Percentiles rank a stretch among this genome's conserved stretches.
These are phyloP conservation scores for Zymoseptoria tritici DNA, from an alignment of 2,329 filamentous ascomycete species.

Conservation along the genomic window DNA sequence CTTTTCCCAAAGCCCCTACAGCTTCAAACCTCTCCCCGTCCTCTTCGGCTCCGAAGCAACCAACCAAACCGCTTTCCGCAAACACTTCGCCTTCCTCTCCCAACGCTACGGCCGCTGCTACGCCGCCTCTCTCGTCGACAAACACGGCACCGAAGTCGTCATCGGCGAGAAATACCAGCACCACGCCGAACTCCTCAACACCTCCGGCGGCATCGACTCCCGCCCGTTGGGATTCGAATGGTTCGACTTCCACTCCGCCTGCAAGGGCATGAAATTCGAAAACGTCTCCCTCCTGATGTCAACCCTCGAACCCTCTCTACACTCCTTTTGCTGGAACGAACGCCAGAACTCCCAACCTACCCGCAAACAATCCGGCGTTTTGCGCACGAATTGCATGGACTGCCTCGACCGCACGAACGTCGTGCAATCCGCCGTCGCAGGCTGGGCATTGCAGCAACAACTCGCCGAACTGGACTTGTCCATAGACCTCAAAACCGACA, in stretches of 20 bases:
- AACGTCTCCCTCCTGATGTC: conserved; percentile 78
- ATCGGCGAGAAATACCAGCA: conserved; percentile 73
- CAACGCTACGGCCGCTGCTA: conserved; percentile 69
- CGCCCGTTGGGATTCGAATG: conserved; percentile 68
- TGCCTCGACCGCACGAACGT: conserved; percentile 95
- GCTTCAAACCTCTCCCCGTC: conserved; percentile 77
- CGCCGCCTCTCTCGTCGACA: conserved; percentile 79
- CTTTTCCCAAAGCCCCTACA: conserved; percentile 91
- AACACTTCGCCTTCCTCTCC: conserved; percentile 66
- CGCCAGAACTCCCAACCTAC: conserved; percentile 38
- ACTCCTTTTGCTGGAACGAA: conserved; percentile 64
- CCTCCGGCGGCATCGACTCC: conserved; percentile 47
- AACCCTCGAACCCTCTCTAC: conserved; percentile 59
- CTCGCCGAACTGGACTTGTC: conserved; percentile 68
- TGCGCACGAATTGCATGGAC: conserved; percentile 99
- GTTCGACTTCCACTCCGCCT: conserved; percentile 94
- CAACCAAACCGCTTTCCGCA: conserved; percentile 70
- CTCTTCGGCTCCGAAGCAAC: conserved; percentile 72
- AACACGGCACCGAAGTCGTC: conserved; percentile 70
- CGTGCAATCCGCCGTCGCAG: conserved; percentile 83
- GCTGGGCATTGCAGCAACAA: conserved; percentile 72
- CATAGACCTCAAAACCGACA: conserved; percentile 67
- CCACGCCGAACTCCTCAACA: conserved; percentile 59
- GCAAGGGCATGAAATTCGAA: conserved; percentile 95
- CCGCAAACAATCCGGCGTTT: conserved; percentile 59